These are phyloP conservation scores for Ophiognomonia clavigignenti-juglandacearum DNA, from an alignment of 2,329 filamentous ascomycete genomes.

Conservation along the genomic window DNA sequence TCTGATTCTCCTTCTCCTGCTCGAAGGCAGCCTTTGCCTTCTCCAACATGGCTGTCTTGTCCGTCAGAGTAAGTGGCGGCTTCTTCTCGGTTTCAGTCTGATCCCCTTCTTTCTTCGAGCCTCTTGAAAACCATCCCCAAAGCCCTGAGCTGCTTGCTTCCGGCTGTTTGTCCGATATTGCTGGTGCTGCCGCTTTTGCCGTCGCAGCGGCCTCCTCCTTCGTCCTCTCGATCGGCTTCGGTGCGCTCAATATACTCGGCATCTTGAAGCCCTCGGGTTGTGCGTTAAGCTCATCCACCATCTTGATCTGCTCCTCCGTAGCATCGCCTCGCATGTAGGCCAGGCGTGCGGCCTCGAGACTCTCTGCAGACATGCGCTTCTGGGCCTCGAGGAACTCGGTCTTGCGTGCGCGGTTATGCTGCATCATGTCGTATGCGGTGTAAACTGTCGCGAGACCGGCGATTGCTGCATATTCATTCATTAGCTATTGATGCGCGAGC, in stretches of 20 bases:
- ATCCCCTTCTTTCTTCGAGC: constrained; percentile 2
- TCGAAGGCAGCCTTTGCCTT: constrained; percentile 42
- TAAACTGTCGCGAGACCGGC: constrained; percentile 53
- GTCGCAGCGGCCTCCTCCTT: constrained; percentile 16
- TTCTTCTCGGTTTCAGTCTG: constrained; percentile 22
- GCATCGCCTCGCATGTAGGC: constrained; percentile 56
- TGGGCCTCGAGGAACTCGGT: constrained; percentile 54
- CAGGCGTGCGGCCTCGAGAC: constrained; percentile 51
- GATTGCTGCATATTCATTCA: constrained; percentile 35
- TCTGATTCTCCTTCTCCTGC: constrained; percentile 46
- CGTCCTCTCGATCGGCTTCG: constrained; percentile 21
- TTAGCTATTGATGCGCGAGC: not conserved
- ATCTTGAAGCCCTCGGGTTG: constrained; percentile 42
- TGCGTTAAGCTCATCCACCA: constrained; percentile 53
- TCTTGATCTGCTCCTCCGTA: constrained; percentile 48
- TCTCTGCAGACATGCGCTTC: constrained; percentile 47
- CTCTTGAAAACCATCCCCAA: constrained; percentile 25
- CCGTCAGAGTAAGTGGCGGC: constrained; percentile 27
- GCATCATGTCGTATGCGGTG: constrained; percentile 57
- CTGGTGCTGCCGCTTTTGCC: constrained; percentile 23
- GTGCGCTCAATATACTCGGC: constrained; percentile 45
- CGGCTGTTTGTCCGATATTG: constrained; percentile 20
- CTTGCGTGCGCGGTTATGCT: constrained; percentile 56
- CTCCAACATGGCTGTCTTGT: constrained; percentile 26
- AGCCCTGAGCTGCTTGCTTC: constrained; percentile 18